phyloP scores from a whole-genome alignment of 2,329 filamentous ascomycete genomes.

The Blastomyces silverae region DNA sequence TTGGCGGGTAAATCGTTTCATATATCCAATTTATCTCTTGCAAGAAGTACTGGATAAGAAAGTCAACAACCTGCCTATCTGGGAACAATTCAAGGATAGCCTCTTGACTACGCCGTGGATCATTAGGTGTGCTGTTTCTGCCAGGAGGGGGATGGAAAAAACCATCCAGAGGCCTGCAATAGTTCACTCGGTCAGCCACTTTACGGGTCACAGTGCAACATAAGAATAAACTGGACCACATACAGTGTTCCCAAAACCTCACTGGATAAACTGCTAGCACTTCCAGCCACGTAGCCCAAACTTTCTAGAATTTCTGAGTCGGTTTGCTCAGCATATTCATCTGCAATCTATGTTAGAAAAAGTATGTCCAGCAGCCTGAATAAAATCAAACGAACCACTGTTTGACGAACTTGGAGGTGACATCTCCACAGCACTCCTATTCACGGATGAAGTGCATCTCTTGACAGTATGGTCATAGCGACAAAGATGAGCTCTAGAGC shows the following conservation, averaged over 20 bases:
- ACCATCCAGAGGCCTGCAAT: slow-evolving; percentile 6
- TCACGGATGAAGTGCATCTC: background rate
- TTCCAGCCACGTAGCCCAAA: slow-evolving; percentile 7
- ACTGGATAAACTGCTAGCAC: slow-evolving; percentile 1
- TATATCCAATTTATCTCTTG: slow-evolving; percentile 11
- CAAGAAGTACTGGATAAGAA: slow-evolving; percentile 11
- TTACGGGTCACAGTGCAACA: background rate
- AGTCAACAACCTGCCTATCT: slow-evolving; percentile 10
- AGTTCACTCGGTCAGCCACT: background rate
- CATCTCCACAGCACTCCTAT: background rate
- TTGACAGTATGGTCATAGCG: slow-evolving; percentile 11
- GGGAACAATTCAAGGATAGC: slow-evolving; percentile 8
- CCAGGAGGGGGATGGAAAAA: background rate
- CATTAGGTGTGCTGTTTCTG: background rate
- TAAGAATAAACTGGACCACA: background rate
- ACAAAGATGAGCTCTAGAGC: slow-evolving; percentile 13
- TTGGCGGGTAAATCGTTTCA: slow-evolving; percentile 12
- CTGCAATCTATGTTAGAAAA: slow-evolving; percentile 1
- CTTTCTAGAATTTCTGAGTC: slow-evolving; percentile 12
- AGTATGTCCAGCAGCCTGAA: background rate
- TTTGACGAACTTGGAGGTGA: slow-evolving; percentile 11
- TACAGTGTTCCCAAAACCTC: slow-evolving; percentile 8
- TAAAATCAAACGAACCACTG: background rate
- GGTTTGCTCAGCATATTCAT: slow-evolving; percentile 5
- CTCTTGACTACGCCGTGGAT: slow-evolving; percentile 8